These are phyloP conservation scores for Tuctoria greenei DNA, from an alignment of 176 grass and related monocot genomes.

Conservation along the genomic window DNA sequence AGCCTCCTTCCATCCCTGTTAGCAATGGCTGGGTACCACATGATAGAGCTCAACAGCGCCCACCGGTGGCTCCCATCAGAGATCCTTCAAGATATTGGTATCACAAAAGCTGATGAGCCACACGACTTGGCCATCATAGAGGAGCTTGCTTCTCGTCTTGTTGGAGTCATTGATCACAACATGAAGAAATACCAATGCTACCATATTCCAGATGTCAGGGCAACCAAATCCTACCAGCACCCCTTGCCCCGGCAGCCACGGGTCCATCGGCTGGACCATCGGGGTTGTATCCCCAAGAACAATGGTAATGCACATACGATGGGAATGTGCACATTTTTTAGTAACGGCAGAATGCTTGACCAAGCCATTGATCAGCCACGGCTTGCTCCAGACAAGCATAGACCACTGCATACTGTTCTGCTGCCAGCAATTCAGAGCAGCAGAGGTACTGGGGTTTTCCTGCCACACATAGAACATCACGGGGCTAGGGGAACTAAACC, in stretches of 20 bases:
- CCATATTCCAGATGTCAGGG: background rate
- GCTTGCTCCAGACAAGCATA: background rate
- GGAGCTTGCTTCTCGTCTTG: background rate
- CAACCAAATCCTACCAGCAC: background rate
- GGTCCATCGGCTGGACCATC: background rate
- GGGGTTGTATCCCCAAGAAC: background rate
- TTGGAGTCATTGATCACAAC: background rate
- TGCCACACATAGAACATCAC: background rate
- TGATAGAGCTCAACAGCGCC: background rate
- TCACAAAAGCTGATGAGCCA: background rate
- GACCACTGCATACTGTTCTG: background rate
- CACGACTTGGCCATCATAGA: background rate
- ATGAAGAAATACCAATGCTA: background rate
- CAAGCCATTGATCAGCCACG: background rate
- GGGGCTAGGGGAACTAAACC: background rate
- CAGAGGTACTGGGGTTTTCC: constrained; percentile 14
- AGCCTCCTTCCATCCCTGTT: background rate
- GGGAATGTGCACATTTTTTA: background rate
- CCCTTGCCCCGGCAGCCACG: background rate
- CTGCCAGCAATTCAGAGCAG: background rate
- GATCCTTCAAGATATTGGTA: background rate
- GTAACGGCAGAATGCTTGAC: background rate
- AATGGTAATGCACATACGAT: background rate
- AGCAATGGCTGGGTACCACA: background rate
- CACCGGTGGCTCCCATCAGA: background rate